A percentile compares a stretch with the other conserved stretches of the same genome.
Conservation (phyloP, 163 green algal genomes). For the Scenedesmus sp. region DNA sequence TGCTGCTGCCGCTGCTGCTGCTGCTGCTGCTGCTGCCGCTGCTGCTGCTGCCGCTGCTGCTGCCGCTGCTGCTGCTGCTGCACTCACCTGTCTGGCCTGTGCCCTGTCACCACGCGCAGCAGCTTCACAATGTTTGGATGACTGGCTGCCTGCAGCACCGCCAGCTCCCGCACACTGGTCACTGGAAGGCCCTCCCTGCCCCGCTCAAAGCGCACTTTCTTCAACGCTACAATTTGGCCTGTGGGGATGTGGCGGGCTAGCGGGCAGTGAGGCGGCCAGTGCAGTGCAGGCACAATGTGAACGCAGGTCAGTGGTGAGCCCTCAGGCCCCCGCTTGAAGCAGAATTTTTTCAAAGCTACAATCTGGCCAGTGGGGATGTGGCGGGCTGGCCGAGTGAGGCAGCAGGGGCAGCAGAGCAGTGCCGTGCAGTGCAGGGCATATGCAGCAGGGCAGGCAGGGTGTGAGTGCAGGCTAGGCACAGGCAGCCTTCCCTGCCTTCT, state of each 20-base stretch:
- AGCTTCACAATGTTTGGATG: conserved; percentile 86
- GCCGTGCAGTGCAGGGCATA: neutral
- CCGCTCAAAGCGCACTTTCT: conserved; percentile 63
- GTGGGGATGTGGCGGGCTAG: conserved; percentile 74
- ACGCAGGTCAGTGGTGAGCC: neutral
- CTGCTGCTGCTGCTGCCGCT: neutral
- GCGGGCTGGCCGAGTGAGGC: neutral
- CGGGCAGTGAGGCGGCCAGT: conserved; percentile 28
- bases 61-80: neutral
- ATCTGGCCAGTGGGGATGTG: neutral
- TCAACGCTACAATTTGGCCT: conserved; percentile 83
- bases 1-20: neutral
- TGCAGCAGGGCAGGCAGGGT: neutral
- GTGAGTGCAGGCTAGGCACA: too few species aligned
- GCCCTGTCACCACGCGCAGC: conserved; percentile 80
- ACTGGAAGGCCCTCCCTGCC: conserved; percentile 77
- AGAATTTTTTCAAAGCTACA: neutral
- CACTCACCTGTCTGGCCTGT: conserved; percentile 72
- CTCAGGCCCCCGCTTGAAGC: neutral
- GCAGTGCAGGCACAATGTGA: neutral
- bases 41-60: neutral
- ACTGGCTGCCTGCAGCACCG: conserved; percentile 72
- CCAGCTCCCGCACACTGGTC: conserved; percentile 84
- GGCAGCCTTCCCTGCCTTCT: too few species aligned
- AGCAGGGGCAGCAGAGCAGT: too few species aligned